A percentile compares a stretch with the other conserved stretches of the same genome.
These are phyloP conservation scores for Umbelopsis isabellina DNA, from an alignment of 192 early-diverging fungal species.

Conservation along the genomic window DNA sequence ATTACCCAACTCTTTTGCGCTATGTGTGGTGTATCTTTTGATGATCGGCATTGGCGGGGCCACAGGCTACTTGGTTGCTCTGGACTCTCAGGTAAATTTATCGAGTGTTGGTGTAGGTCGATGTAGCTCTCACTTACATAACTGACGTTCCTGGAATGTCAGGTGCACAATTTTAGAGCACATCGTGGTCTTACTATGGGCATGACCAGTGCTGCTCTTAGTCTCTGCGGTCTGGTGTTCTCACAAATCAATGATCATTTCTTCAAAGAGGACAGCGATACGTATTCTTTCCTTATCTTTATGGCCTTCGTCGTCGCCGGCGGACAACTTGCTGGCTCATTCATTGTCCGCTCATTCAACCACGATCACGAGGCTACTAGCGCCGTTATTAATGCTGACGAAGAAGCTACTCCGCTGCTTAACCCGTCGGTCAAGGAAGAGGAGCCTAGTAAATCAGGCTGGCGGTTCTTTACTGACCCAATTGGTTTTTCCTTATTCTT, in stretches of 20 bases:
- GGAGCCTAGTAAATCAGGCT: slow-evolving; percentile 21
- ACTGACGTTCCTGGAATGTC: not conserved
- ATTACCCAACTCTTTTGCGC: slow-evolving; percentile 22
- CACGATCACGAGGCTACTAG: not conserved
- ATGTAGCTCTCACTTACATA: not conserved
- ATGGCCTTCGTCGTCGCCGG: not conserved
- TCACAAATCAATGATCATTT: slow-evolving; percentile 39
- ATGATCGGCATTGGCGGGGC: slow-evolving; percentile 28
- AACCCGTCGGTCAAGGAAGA: not conserved
- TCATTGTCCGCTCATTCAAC: slow-evolving; percentile 27
- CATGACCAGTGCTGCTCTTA: slow-evolving; percentile 33
- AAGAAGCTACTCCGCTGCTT: not conserved
- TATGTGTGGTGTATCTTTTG: slow-evolving; percentile 36
- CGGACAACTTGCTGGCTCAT: slow-evolving; percentile 26
- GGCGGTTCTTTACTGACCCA: slow-evolving; percentile 33
- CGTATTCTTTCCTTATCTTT: slow-evolving; percentile 34
- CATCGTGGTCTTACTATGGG: slow-evolving; percentile 42
- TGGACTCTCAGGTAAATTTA: slow-evolving; percentile 37
- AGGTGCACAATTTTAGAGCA: slow-evolving; percentile 35
- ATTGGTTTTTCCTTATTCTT: slow-evolving; percentile 28
- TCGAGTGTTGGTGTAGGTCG: not conserved
- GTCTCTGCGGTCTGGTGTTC: slow-evolving; percentile 39
- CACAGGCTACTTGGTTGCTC: slow-evolving; percentile 32
- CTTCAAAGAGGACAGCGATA: slow-evolving; percentile 32
- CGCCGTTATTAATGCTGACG: slow-evolving; percentile 3